Conservation (phyloP, 768 basidiomycete genomes). For the Lentinula sp. region DNA sequence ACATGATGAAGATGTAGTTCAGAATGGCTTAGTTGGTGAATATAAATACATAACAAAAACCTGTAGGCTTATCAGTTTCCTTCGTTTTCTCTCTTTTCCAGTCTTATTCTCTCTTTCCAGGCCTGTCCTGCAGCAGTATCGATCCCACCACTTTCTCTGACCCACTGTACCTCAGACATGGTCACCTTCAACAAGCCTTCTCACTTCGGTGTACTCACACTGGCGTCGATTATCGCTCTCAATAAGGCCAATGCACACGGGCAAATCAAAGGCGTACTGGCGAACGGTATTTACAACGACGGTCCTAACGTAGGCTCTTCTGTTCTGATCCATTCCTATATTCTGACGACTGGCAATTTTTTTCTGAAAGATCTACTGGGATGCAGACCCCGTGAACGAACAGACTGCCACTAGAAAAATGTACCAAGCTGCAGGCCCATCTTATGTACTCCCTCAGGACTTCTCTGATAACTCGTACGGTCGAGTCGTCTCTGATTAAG, state of each 20-base stretch:
- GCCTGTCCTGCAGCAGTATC: neutral
- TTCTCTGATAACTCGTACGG: slow-evolving; percentile 5
- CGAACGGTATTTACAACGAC: neutral
- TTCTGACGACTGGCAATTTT: neutral
- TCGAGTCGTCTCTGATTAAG: neutral
- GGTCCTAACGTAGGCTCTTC: neutral
- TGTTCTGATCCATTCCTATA: neutral
- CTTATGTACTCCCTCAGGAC: slow-evolving; percentile 2
- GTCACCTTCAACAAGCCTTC: neutral
- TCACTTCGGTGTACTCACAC: neutral
- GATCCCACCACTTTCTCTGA: neutral
- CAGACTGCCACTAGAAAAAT: slow-evolving; percentile 6
- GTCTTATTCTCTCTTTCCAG: neutral
- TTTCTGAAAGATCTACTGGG: slow-evolving; percentile 5
- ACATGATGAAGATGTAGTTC: neutral
- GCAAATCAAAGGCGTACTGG: slow-evolving; percentile 1
- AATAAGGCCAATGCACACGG: neutral
- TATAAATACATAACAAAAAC: neutral
- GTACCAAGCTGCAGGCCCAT: slow-evolving; percentile 7
- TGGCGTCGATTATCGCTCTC: neutral
- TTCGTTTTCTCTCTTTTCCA: neutral
- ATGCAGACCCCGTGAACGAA: slow-evolving; percentile 4
- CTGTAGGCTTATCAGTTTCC: neutral
- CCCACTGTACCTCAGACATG: neutral
- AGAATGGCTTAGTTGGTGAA: neutral